Evolutionary conservation across 352 stramenopile species (phyloP).

Genomic region (Thalassiosira exigua): DNA sequence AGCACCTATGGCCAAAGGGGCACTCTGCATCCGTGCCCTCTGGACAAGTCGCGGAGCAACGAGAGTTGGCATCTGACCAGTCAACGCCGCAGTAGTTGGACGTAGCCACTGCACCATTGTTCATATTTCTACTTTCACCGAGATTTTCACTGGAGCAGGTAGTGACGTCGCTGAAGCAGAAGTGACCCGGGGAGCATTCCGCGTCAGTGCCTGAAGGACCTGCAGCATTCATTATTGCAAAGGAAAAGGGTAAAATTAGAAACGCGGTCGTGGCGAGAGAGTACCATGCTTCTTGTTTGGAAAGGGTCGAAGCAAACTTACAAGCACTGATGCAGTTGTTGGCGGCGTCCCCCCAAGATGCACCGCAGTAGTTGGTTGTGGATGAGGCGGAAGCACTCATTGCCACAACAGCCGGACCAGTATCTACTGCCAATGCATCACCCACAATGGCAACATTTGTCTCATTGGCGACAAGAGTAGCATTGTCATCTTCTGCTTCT

Average conservation of each 20-base stretch:
- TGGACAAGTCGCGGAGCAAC: slow-evolving; percentile 35
- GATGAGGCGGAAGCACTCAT: slow-evolving; percentile 1
- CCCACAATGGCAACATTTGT: background rate
- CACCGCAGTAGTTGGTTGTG: slow-evolving; percentile 35
- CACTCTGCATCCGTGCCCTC: slow-evolving; percentile 45
- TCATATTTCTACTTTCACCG: slow-evolving; percentile 4
- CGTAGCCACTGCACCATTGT: background rate
- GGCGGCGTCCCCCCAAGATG: slow-evolving; percentile 27
- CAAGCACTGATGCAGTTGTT: slow-evolving; percentile 20
- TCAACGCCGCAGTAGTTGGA: slow-evolving; percentile 34
- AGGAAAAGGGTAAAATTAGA: too few species aligned
- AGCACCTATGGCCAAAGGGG: slow-evolving; percentile 33
- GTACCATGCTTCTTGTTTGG: too few species aligned
- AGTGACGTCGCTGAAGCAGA: slow-evolving; percentile 31
- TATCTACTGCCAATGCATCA: background rate
- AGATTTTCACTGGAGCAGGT: slow-evolving; percentile 26
- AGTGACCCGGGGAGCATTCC: slow-evolving; percentile 25
- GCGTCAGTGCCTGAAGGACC: slow-evolving; percentile 30
- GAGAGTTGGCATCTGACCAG: slow-evolving; percentile 23
- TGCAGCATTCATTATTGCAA: too few species aligned
- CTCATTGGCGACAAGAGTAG: background rate
- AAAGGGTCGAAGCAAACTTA: too few species aligned
- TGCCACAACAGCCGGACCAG: background rate
- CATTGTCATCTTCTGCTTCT: slow-evolving; percentile 10
- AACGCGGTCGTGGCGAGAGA: too few species aligned